Evolutionary conservation across 1,284 basidiomycete species (phyloP).

Genomic region (Puccinia polysora): DNA sequence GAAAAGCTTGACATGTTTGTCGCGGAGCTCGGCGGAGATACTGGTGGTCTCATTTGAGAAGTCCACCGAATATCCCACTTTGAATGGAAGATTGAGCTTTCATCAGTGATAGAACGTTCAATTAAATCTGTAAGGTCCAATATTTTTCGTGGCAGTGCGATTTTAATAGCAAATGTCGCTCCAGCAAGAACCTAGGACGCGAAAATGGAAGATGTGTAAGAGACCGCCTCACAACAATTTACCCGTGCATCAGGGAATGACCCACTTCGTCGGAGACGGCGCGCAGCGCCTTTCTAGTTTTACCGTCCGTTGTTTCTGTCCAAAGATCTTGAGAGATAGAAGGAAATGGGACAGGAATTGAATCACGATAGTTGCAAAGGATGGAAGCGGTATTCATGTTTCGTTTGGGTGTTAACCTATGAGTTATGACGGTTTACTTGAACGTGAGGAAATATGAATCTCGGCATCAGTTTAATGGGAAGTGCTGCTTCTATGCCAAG

Average conservation of each 20-base stretch:
- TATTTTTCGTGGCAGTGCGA: constrained; percentile 30
- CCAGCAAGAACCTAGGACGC: constrained; percentile 10
- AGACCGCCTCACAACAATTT: neutral
- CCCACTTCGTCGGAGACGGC: constrained; percentile 34
- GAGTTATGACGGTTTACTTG: neutral
- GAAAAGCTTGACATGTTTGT: constrained; percentile 27
- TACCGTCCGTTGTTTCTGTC: constrained; percentile 25
- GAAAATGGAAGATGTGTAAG: neutral
- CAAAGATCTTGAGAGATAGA: constrained; percentile 33
- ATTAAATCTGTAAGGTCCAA: constrained; percentile 39
- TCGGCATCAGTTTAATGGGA: too few species aligned
- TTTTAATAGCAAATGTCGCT: constrained; percentile 26
- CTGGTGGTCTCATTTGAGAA: neutral
- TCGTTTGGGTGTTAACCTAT: neutral
- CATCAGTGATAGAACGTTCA: constrained; percentile 16
- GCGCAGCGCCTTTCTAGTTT: constrained; percentile 30
- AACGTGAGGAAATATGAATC: neutral
- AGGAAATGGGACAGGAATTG: neutral
- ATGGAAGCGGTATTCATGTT: neutral
- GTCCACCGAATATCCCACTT: constrained; percentile 38
- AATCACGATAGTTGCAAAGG: constrained; percentile 12
- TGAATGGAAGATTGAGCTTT: constrained; percentile 38
- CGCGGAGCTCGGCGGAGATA: neutral
- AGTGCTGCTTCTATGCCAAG: too few species aligned
- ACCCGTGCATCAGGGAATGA: neutral